Evolutionary conservation across 2,329 filamentous ascomycete species (phyloP), one percentile per base, ranked within the genome.

Genomic region (Aspergillus neoniger): DNA sequence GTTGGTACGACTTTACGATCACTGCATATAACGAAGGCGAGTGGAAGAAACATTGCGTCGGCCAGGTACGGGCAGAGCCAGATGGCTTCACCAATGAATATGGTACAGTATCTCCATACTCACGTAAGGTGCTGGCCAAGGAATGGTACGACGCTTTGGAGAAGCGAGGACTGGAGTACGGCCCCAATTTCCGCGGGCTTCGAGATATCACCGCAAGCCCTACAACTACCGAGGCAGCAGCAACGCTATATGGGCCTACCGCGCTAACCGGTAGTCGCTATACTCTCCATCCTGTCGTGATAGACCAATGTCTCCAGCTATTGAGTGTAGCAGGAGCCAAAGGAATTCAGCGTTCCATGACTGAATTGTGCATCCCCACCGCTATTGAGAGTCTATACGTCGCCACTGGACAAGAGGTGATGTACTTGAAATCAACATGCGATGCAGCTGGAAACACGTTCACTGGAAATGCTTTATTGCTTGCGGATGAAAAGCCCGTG

Each of bases 1-100:
- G 62, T 2, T 72, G 72, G 72, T 70, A 70, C 57, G 63, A 68
- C 3, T 74, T 73, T 52, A 60, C 58, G 8, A 69, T 75, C 9
- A 54, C 50, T 2, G 70, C 71, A 8, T 61, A 67, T 10, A 60
- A 60, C 30, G 67, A 67, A 4, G 58, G 55, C 2, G 50, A 19
- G 8, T 72, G 67, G 65, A 66, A 47, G 15, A 71, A 71, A 43
- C 69, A 74, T 43, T 70, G 71, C 51, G 14, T 43, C 39, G 67
- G 72, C 2, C 43, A 71, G 14, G 61, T 39, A 9, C 65, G 60
- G 21, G 75, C 70, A 21, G 51, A 39, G 6, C 25, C 15, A 2
- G 43, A 25, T 5, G 32, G 12, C 5, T 14, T 28, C 21, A 19
- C 14, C n/a, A 4, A 30, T 15, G 44, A 32, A 57, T 5, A 41